Conservation (phyloP, 1,284 basidiomycete species). For the Ganoderma leucocontextum region DNA sequence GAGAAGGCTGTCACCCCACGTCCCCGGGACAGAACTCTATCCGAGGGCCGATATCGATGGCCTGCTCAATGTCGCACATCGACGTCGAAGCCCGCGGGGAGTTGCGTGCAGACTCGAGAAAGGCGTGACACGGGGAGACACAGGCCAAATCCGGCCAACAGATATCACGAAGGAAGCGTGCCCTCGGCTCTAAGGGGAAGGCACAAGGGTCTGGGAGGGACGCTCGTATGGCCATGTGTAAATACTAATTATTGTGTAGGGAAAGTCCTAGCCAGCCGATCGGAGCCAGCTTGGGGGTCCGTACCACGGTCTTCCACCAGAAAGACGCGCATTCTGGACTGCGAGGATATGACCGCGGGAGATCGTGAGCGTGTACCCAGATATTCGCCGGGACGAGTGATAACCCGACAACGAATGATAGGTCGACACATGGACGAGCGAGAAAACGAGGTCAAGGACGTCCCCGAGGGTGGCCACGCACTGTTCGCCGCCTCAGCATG, state of each 20-base stretch:
- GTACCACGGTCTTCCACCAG: conserved; percentile 22
- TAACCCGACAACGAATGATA: background rate
- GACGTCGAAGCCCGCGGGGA: conserved; percentile 17
- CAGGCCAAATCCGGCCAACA: conserved; percentile 3
- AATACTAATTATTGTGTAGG: conserved; percentile 29
- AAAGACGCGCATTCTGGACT: conserved; percentile 20
- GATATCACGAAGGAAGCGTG: conserved; percentile 20
- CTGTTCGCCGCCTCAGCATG: conserved; percentile 9
- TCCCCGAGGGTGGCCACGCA: conserved; percentile 5
- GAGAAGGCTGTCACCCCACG: conserved; percentile 17
- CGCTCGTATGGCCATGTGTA: conserved; percentile 25
- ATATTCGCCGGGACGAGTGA: conserved; percentile 1
- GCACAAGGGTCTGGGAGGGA: conserved; percentile 1
- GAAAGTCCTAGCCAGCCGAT: conserved; percentile 27
- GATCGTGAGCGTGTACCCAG: conserved; percentile 4
- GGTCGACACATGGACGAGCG: conserved; percentile 3
- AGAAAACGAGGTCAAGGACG: conserved; percentile 17
- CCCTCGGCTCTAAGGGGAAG: conserved; percentile 8
- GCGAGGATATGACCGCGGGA: conserved; percentile 12
- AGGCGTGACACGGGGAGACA: conserved; percentile 18
- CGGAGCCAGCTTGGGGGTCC: conserved; percentile 26
- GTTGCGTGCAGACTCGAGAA: conserved; percentile 5
- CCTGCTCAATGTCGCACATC: conserved; percentile 13
- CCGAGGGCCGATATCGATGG: conserved; percentile 28
- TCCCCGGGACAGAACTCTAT: conserved; percentile 28